Percentiles rank a stretch among this genome's conserved stretches.
Conservation (phyloP, 106 monocot species). For the Apostasia ramifera region DNA sequence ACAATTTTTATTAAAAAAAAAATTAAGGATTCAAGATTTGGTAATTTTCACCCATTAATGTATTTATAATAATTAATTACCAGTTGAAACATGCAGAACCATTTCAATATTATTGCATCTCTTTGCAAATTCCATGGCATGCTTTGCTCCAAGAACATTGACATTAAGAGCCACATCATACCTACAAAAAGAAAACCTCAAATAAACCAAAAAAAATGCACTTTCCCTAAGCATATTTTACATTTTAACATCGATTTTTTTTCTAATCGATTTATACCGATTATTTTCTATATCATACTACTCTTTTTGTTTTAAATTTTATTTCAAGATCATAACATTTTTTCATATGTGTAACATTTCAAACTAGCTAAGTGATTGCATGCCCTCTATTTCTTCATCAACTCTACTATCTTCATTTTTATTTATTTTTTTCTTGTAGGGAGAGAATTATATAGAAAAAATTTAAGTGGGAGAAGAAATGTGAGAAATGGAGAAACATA, state of each 20-base stretch:
- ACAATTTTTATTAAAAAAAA: background rate
- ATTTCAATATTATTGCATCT: slow-evolving; percentile 21
- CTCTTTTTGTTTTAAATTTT: background rate
- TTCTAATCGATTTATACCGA: background rate
- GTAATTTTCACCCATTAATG: background rate
- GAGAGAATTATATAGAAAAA: too few relatives aligned
- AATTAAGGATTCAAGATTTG: background rate
- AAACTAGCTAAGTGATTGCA: too few relatives aligned
- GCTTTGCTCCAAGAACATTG: slow-evolving; percentile 31
- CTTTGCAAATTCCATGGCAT: slow-evolving; percentile 24
- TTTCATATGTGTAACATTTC: too few relatives aligned
- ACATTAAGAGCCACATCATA: slow-evolving; percentile 30
- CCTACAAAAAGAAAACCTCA: slow-evolving; percentile 6
- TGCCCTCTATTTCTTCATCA: too few relatives aligned
- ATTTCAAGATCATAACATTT: background rate
- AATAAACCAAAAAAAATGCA: background rate
- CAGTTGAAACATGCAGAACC: slow-evolving; percentile 40
- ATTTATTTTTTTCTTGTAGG: too few relatives aligned
- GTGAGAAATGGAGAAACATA: too few relatives aligned
- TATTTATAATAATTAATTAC: slow-evolving; percentile 9
- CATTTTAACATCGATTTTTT: background rate
- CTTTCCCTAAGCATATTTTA: background rate
- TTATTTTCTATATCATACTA: background rate
- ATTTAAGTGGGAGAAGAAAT: too few relatives aligned
- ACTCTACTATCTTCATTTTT: too few relatives aligned